Base-by-base conservation (phyloP, 352 stramenopile species). In the Pythium phragmiticola region DNA sequence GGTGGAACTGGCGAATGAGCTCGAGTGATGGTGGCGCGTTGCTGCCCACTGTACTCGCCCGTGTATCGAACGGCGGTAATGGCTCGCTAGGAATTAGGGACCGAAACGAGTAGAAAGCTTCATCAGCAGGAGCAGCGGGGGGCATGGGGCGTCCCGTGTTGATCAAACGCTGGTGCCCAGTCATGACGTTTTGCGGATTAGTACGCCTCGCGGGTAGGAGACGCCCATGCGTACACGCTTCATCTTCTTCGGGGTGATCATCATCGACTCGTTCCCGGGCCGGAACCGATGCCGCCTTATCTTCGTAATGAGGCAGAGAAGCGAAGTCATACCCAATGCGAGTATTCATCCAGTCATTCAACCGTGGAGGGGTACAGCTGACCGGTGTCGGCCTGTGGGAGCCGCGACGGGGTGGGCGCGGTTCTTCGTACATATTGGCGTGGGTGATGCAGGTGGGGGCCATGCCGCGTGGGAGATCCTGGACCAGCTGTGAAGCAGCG, bases 391-490 rank as follows among this genome's bases (percentile, higher is more conserved):
- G 66, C 45, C 66, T 68, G 57, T 77, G 70, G 8, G 61, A 72
- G 2, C 70, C 70, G 37, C 70, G 70, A 21, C 70, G 59, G 3
- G 70, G 66, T 17, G 66, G 66, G 37, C 70, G 70, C 11, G 70
- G 66, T 34, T 64, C 57, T 57, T 71, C 70, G 63, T 77, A 77
- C 51, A 61, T 39, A 52, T 77, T 77, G 30, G 69, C 36, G 21
- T 28, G 49, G 46, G 49, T 34, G 42, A 60, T 58, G 34, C 36
- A 55, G 33, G 26, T 28, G 13, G 28, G 45, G 45, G 55, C 57
- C 58, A 63, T 66, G 34, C n/a, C 37, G 3, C 21, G 9, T 43
- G 47, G n/a, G 12, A 30, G 33, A 37, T 19, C 26, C 19, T 30
- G 19, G n/a, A n/a, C n/a, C 21, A n/a, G 19, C 17, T n/a, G 43